These are phyloP conservation scores for Canavalia gladiata DNA, from an alignment of 306 rosid genomes.

Conservation along the genomic window DNA sequence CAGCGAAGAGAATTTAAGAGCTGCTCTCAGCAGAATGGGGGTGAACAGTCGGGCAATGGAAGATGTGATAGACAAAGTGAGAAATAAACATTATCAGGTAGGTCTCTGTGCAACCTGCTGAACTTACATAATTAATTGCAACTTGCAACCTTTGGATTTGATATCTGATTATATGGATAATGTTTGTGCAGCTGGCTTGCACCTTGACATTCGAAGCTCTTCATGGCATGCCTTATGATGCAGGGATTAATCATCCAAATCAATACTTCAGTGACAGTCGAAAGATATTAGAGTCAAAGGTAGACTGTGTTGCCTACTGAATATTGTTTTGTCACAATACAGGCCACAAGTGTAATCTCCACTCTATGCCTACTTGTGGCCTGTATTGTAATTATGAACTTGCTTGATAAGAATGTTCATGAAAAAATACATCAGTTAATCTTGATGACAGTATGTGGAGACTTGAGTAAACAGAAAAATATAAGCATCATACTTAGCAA, in stretches of 20 bases:
- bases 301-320: conserved; percentile 17
- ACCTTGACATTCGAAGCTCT: conserved; percentile 93
- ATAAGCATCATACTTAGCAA: conserved; percentile 18
- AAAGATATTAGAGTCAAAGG: conserved; percentile 71
- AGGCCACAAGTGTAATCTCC: not conserved
- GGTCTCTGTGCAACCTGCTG: conserved; percentile 51
- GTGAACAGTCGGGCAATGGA: conserved; percentile 75
- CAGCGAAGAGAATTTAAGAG: conserved; percentile 93
- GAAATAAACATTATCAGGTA: conserved; percentile 95
- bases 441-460: conserved; percentile 15
- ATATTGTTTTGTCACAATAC: not conserved
- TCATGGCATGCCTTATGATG: conserved; percentile 74
- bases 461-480: not conserved
- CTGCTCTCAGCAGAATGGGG: conserved; percentile 90
- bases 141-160: conserved; percentile 43
- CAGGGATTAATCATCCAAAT: conserved; percentile 99
- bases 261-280: conserved; percentile 92
- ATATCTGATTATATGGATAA: conserved; percentile 47
- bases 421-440: conserved; percentile 8
- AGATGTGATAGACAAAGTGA: conserved; percentile 85
- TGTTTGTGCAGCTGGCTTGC: conserved; percentile 84
- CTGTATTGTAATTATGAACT: not conserved
- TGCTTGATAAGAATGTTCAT: not conserved
- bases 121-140: conserved; percentile 40
- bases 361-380: conserved; percentile 7